These are phyloP conservation scores for Bretschneidera sinensis DNA, from an alignment of 345 rosid genomes.

Conservation along the genomic window DNA sequence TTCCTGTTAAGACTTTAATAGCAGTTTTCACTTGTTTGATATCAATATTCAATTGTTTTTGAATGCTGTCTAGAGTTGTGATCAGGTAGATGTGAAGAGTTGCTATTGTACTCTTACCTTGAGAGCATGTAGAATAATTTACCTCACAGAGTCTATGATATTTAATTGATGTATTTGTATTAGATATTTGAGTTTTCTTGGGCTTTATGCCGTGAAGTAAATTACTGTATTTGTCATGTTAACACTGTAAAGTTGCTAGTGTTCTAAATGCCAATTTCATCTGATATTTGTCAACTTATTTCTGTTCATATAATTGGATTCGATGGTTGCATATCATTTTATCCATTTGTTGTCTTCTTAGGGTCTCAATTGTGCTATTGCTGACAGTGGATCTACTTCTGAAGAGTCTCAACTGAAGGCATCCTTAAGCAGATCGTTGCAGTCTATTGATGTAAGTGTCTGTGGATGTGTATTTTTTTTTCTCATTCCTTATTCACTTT, in stretches of 20 bases:
- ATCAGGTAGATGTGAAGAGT: neutral
- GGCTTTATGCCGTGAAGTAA: too few relatives aligned
- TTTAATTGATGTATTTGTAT: too few relatives aligned
- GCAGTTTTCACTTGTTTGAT: neutral
- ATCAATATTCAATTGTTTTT: too few relatives aligned
- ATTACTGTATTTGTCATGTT: too few relatives aligned
- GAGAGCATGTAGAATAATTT: too few relatives aligned
- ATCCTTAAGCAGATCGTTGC: conserved; percentile 38
- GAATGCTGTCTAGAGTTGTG: neutral
- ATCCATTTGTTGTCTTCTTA: conserved; percentile 16
- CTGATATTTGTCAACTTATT: neutral
- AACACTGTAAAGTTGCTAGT: neutral
- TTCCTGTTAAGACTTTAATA: too few relatives aligned
- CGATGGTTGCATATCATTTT: neutral
- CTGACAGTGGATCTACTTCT: conserved; percentile 43
- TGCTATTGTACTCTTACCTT: neutral
- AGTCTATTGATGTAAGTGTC: conserved; percentile 46
- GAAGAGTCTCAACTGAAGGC: conserved; percentile 49
- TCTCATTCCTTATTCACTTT: too few relatives aligned
- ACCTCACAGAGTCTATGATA: too few relatives aligned
- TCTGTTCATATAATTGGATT: neutral
- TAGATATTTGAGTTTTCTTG: too few relatives aligned
- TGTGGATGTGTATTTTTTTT: too few relatives aligned
- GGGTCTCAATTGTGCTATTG: conserved; percentile 30
- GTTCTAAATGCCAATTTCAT: neutral